Evolutionary conservation across 2,329 filamentous ascomycete genomes (phyloP).

Genomic region (Pyrenochaeta sp.): DNA sequence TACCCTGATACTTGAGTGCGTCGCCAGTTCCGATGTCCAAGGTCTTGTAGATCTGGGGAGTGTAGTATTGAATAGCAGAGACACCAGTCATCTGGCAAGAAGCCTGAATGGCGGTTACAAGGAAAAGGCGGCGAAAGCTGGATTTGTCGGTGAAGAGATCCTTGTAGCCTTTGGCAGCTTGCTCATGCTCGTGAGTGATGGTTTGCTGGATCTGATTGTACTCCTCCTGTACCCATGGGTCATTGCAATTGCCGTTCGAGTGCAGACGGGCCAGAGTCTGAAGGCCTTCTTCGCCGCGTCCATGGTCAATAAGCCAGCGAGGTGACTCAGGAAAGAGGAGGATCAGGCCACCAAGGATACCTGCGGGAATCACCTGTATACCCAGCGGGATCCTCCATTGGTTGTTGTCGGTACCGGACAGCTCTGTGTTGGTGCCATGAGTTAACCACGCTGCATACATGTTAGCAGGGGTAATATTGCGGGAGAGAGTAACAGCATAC

Average conservation of each 20-base stretch:
- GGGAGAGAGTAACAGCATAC: background rate
- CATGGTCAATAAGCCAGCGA: conserved; percentile 59
- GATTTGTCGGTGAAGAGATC: conserved; percentile 71
- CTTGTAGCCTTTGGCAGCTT: conserved; percentile 71
- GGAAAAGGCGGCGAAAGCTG: conserved; percentile 72
- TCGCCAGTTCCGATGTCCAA: conserved; percentile 70
- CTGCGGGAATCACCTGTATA: conserved; percentile 73
- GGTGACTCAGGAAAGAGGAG: conserved; percentile 50
- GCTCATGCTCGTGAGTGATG: conserved; percentile 69
- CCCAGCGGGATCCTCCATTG: conserved; percentile 69
- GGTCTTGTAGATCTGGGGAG: conserved; percentile 68
- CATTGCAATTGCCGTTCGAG: conserved; percentile 67
- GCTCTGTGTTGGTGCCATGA: conserved; percentile 66
- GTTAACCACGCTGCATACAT: conserved; percentile 66
- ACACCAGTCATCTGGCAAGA: conserved; percentile 74
- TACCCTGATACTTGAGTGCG: conserved; percentile 75
- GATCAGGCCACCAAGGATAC: conserved; percentile 68
- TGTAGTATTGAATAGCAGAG: conserved; percentile 71
- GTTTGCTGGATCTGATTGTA: conserved; percentile 71
- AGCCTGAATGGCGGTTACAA: conserved; percentile 71
- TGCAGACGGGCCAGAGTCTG: conserved; percentile 13
- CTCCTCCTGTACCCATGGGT: conserved; percentile 73
- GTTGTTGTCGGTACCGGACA: conserved; percentile 52
- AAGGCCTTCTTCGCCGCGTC: conserved; percentile 48
- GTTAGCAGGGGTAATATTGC: background rate